phyloP scores from a whole-genome alignment of 225 moss, liverwort and hornwort species.

The Polytrichum formosum region DNA sequence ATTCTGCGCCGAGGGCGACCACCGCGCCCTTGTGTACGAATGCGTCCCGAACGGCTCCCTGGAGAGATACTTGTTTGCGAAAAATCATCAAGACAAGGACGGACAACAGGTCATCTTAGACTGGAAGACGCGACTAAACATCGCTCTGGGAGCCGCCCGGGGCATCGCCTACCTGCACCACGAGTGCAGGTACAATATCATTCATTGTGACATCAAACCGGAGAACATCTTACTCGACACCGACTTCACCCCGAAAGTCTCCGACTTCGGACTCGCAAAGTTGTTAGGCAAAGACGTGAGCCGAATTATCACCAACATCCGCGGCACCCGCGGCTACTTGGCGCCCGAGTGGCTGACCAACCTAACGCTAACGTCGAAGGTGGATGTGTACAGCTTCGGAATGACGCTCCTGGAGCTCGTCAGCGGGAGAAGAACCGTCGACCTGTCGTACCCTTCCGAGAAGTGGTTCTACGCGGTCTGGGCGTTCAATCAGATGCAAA shows the following conservation, averaged over 20 bases:
- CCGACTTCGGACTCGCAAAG: constrained; percentile 17
- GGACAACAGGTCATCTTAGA: constrained; percentile 4
- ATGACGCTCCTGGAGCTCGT: constrained; percentile 38
- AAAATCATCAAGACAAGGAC: constrained; percentile 9
- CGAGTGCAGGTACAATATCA: constrained; percentile 4
- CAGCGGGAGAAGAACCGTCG: constrained; percentile 1
- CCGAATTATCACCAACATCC: constrained; percentile 22
- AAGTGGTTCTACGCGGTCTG: constrained; percentile 2
- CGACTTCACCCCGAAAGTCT: constrained; percentile 10
- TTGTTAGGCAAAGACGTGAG: constrained; percentile 20
- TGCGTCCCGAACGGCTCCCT: constrained; percentile 39
- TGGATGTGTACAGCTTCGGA: constrained; percentile 49
- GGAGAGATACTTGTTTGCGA: constrained; percentile 31
- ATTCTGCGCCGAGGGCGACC: constrained; percentile 27
- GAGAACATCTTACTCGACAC: constrained; percentile 17
- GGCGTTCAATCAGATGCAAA: constrained; percentile 13
- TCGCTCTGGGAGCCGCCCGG: constrained; percentile 9
- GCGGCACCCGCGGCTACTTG: constrained; percentile 51
- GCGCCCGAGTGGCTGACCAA: constrained; percentile 43
- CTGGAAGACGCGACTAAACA: neutral
- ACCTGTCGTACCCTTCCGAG: neutral
- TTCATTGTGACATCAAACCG: constrained; percentile 20
- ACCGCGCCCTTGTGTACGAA: constrained; percentile 46
- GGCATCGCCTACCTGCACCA: constrained; percentile 17
- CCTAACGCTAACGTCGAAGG: constrained; percentile 31